Evolutionary conservation across 805 yeast species (phyloP).

Genomic region (Teunomyces pallodes): DNA sequence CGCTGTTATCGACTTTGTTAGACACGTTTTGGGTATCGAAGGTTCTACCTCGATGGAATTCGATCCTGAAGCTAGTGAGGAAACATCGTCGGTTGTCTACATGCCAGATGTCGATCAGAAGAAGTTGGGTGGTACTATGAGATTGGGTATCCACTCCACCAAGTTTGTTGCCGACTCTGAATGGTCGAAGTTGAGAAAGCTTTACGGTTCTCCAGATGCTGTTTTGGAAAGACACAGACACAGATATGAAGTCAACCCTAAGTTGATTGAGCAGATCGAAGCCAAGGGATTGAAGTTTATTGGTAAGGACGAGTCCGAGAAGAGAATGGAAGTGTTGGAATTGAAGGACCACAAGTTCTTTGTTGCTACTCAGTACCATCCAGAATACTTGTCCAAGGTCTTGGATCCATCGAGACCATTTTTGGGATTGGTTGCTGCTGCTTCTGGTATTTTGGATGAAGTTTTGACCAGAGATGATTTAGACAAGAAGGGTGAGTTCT

Average conservation of each 20-base stretch:
- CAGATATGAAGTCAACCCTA: constrained; percentile 95
- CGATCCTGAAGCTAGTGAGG: constrained; percentile 57
- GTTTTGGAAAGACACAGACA: constrained; percentile 97
- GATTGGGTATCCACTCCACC: constrained; percentile 92
- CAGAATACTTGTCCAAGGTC: constrained; percentile 95
- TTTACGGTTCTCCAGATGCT: constrained; percentile 68
- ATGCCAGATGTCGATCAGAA: constrained; percentile 98
- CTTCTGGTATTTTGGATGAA: constrained; percentile 76
- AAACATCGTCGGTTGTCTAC: constrained; percentile 77
- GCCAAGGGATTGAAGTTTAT: constrained; percentile 78
- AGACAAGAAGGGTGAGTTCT: constrained; percentile 44
- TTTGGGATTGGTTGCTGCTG: constrained; percentile 93
- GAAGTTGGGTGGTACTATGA: constrained; percentile 98
- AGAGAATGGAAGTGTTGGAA: constrained; percentile 94
- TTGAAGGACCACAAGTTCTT: constrained; percentile 82
- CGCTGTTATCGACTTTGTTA: constrained; percentile 90
- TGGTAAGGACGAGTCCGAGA: constrained; percentile 86
- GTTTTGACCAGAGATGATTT: constrained; percentile 49
- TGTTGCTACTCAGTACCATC: constrained; percentile 97
- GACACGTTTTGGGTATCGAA: constrained; percentile 68
- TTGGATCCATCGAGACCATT: constrained; percentile 96
- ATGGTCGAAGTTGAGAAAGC: constrained; percentile 66
- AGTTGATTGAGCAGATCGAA: constrained; percentile 68
- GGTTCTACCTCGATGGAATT: constrained; percentile 84
- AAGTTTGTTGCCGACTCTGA: constrained; percentile 67